Base-by-base conservation (phyloP, 2,329 filamentous ascomycete species). In the Lasiodiplodia hormozganensis region DNA sequence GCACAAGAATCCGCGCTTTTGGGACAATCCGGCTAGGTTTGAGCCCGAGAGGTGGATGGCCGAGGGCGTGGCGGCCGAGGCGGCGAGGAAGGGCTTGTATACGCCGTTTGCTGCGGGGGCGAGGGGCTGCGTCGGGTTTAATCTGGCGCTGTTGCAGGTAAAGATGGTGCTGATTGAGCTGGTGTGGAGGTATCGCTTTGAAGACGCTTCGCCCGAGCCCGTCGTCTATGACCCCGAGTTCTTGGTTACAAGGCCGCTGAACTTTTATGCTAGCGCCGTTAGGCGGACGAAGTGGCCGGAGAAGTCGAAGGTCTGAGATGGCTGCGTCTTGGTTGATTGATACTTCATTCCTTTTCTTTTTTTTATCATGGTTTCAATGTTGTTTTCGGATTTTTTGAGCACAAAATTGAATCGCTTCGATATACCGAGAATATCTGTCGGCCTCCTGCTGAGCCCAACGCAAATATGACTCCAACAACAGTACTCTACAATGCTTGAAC, bases 41-140 rank as follows among this genome's bases (percentile, higher is more conserved):
- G 49, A 53, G 23, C 49, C 49, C 11, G 49, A 28, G n/a, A n/a
- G 49, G n/a, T 53, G 49, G 49, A 12, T 53, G 49, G n/a, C n/a
- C 12, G 49, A 53, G 3, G 49, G 11, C 49, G 49, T n/a, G n/a
- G 23, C n/a, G 49, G 23, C 4, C n/a, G 23, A 53, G n/a, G 56
- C n/a, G 28, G 18, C 18, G 56, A n/a, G 25, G 18, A 80, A 81
- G n/a, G 83, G 80, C 2, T 78, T 84, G 0, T 89, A 88, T 72
- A 78, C 85, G 3, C 88, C 88, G 0, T 90, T 89, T 70, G 87
- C 84, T 0, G 79, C 82, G 0, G 88, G 88, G 0, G 83, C 80
- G 0, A 79, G 88, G 1, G 84, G 83, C 77, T 89, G 88, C 69
- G 85, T 89, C 68, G 88, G 87, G 0, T 89, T 88, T 81, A 89